A percentile compares a stretch with the other conserved stretches of the same genome.
Conservation (phyloP, 2,329 filamentous ascomycete genomes). For the Cordyceps tenuipes region DNA sequence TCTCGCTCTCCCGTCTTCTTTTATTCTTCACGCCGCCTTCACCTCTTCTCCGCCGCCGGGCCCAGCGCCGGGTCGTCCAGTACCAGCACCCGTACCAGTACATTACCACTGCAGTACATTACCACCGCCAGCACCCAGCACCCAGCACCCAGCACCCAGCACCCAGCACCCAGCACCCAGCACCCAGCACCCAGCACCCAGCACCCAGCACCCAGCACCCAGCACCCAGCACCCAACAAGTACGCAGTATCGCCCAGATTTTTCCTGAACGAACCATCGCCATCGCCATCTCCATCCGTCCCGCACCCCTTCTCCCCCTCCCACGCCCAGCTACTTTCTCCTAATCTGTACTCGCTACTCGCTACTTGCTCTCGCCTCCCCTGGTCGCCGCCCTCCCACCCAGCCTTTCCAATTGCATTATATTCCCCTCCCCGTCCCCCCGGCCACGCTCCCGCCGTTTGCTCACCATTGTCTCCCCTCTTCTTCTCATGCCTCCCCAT, state of each 20-base stretch:
- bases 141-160: no score
- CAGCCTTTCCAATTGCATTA: conserved; percentile 11
- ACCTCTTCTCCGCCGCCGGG: background rate
- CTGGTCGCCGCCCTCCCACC: background rate
- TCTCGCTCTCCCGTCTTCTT: no score
- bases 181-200: no score
- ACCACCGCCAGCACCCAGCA: background rate
- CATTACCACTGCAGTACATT: background rate
- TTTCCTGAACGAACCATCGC: no score
- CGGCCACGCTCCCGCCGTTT: background rate
- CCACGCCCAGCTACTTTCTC: no score
- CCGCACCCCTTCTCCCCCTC: background rate
- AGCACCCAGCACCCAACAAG: no score
- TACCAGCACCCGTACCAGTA: background rate
- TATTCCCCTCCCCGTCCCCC: background rate
- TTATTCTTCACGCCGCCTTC: background rate
- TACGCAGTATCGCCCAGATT: no score
- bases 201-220: no score
- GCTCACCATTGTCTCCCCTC: background rate
- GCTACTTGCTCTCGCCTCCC: background rate
- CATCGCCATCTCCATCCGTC: no score
- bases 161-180: no score
- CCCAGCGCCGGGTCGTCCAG: background rate
- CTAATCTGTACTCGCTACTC: no score
- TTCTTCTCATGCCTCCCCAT: background rate